phyloP scores from a whole-genome alignment of 345 rosid species.

The Acer negundo region DNA sequence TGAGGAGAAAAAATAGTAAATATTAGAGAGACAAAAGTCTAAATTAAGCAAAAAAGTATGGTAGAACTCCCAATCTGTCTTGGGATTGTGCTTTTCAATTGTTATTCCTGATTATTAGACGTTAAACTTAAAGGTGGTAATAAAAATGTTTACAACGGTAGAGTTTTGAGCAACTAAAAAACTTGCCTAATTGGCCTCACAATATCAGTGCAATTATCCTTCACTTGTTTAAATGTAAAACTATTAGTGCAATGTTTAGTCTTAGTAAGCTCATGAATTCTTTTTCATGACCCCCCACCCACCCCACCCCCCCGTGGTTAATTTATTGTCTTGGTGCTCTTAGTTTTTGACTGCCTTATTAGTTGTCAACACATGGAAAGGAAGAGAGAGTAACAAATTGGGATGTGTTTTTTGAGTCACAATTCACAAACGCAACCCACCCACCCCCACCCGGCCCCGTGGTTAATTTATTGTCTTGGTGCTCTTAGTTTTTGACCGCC shows the following conservation, averaged over 20 bases:
- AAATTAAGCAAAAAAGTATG: background rate
- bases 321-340: background rate
- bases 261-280: background rate
- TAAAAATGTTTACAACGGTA: background rate
- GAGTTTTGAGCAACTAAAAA: conserved; percentile 2
- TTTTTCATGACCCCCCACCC: background rate
- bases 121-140: background rate
- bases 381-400: background rate
- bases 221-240: background rate
- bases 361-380: background rate
- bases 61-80: background rate
- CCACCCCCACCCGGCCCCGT: too few relatives aligned
- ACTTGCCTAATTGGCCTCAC: background rate
- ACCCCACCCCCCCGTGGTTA: too few relatives aligned
- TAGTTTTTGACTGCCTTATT: background rate
- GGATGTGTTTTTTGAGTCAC: background rate
- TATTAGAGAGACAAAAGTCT: background rate
- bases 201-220: background rate
- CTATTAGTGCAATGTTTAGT: background rate
- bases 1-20: background rate
- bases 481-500: background rate
- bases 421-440: too few relatives aligned
- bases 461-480: background rate
- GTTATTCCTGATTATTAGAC: background rate
- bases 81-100: background rate